Percentiles rank a stretch among this genome's conserved stretches.
phyloP scores from a whole-genome alignment of 768 basidiomycete genomes.

The Hygrophorus russula region DNA sequence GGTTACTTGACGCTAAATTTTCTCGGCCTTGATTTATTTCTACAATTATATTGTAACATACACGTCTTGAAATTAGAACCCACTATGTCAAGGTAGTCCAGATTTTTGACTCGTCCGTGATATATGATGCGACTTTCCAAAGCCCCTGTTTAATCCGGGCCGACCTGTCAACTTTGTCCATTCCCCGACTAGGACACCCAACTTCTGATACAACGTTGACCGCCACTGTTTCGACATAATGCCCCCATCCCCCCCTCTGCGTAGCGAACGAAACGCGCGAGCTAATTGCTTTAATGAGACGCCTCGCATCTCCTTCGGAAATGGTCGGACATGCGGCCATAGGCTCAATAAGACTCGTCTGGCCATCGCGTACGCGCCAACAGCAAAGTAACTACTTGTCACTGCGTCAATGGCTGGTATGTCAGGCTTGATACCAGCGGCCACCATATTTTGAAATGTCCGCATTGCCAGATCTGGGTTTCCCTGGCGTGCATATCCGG shows the following conservation, averaged over 20 bases:
- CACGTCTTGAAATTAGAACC: not conserved
- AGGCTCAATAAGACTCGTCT: slow-evolving; percentile 42
- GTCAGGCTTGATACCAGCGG: slow-evolving; percentile 54
- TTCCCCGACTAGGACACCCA: slow-evolving; percentile 12
- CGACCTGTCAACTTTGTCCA: not conserved
- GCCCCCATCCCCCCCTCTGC: slow-evolving; percentile 12
- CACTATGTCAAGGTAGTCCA: not conserved
- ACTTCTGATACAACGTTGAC: slow-evolving; percentile 25
- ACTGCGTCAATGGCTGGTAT: slow-evolving; percentile 62
- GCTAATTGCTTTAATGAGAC: slow-evolving; percentile 37
- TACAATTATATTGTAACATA: not conserved
- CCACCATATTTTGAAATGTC: slow-evolving; percentile 54
- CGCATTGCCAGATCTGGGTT: slow-evolving; percentile 40
- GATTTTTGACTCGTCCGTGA: not conserved
- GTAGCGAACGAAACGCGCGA: slow-evolving; percentile 33
- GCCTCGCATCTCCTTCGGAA: slow-evolving; percentile 37
- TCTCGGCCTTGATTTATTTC: slow-evolving; percentile 15
- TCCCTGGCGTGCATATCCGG: slow-evolving; percentile 53
- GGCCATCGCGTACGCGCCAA: slow-evolving; percentile 39
- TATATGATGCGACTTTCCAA: not conserved
- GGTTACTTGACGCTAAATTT: slow-evolving; percentile 59
- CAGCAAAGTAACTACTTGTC: slow-evolving; percentile 52
- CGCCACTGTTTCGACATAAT: slow-evolving; percentile 20
- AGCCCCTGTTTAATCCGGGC: not conserved
- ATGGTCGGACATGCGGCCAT: slow-evolving; percentile 55